Evolutionary conservation across 2,329 filamentous ascomycete genomes (phyloP), one percentile per base, ranked within the genome.

Genomic region (Orbilia quercus): DNA sequence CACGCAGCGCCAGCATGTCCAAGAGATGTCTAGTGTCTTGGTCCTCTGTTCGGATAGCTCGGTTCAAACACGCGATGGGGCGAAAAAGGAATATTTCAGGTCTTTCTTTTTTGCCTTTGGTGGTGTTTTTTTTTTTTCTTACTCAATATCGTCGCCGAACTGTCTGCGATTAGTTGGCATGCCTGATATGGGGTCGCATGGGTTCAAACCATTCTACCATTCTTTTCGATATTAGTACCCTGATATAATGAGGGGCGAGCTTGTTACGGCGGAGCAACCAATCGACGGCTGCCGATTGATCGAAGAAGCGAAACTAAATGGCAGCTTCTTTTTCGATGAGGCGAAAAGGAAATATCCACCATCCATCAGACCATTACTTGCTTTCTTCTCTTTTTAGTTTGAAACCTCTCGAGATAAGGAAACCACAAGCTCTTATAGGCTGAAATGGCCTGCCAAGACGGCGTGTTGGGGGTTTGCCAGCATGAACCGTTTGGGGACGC

Each of bases 401-500:
- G 9, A 51, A 63, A 65, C 59, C 50, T 18, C 28, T 38, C 59
- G 23, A 72, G 67, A 72, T 72, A 72, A 72, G 67, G 53, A 55
- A 65, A 44, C 31, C 59, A 53, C 23, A 45, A 38, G 28, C 31
- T 65, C 44, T 60, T 28, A 72, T 72, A 72, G 67, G 67, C 59
- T 64, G 59, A 55, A 44, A 42, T 50, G 44, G 44, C 16, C 45
- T 20, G 67, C 67, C 67, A 72, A 72, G 67, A 48, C 67, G 67
- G 67, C 48, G 59, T 34, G 59, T 59, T 55, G 45, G 58, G 28
- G 55, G 62, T 44, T 54, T 22, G 38, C 28, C 23, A 45, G 28
- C 28, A 54, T 28, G 38, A 69, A 11, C 64, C 40, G 48, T 62
- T 71, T 57, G 57, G 58, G 28, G 55, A 72, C 67, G 67, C 67